Base-by-base conservation (phyloP, 257 asterid genomes). In the Przewalskia tangutica region DNA sequence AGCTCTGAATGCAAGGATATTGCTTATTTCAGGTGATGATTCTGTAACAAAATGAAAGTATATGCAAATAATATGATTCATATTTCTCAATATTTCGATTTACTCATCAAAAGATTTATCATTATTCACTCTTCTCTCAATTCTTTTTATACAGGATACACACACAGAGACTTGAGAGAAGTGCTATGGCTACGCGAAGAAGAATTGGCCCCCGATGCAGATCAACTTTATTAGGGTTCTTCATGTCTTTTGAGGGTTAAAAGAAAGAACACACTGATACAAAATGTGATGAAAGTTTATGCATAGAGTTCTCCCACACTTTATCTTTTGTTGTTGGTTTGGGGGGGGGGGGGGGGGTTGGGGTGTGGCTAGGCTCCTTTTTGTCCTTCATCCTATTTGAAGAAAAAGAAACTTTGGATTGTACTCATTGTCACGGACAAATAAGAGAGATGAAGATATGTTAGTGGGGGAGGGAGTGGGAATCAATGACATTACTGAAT, bases 401-500 rank as follows among this genome's bases (percentile, higher is more conserved):
- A 73, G 79, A 50, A 73, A 73, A 73, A 23, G 79, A 73, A 73
- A 73, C 60, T 73, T 73, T 73, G 42, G 60, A 7, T 4, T 73
- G 60, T 73, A 27, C 44, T 73, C 18, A 3, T 23, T 73, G 79
- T 16, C 44, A 23, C 62, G 50, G 14, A 73, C 46, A 73, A 48
- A 48, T 73, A 50, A 50, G 70, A 63, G 44, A 32, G 42, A 10
- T 63, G 18, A 27, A 6, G 62, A 48, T 73, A 20, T 42, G 55
- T 70, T 42, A 3, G 32, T 10, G 42, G 0, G 12, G 38, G 6
- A 1, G 3, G 56, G 38, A 8, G 77, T 2, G 58, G 40, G 36
- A 56, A 73, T 73, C 79, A 73, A 48, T 73, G 79, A 48, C 79
- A 71, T 18, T 73, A 48, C 79, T 48, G 79, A 73, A 73, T 48